Percentiles rank a stretch among this genome's conserved stretches.
Conservation (phyloP, 257 asterid genomes). For the Apocynum venetum region DNA sequence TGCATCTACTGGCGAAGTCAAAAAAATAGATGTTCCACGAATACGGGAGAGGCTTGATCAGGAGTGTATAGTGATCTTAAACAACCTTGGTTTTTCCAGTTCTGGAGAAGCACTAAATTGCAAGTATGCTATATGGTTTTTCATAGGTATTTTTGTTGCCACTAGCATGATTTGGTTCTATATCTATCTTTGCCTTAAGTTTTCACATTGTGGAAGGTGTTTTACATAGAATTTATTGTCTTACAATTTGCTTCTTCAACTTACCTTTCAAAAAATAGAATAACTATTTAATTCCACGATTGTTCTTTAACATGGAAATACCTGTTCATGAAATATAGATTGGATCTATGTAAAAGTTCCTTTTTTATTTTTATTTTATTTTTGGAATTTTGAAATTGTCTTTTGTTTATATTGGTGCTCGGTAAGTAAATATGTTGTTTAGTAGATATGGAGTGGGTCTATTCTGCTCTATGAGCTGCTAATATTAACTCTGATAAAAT, state of each 20-base stretch:
- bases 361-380: background rate
- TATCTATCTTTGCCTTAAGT: background rate
- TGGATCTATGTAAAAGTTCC: background rate
- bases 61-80: slow-evolving; percentile 64
- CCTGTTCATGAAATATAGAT: background rate
- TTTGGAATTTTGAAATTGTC: background rate
- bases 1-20: slow-evolving; percentile 89
- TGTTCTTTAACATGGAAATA: background rate
- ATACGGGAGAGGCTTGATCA: slow-evolving; percentile 79
- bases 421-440: background rate
- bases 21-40: slow-evolving; percentile 84
- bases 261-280: background rate
- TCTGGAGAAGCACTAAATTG: slow-evolving; percentile 94
- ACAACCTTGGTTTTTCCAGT: slow-evolving; percentile 92
- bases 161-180: slow-evolving; percentile 26
- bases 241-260: background rate
- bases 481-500: background rate
- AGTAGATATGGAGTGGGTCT: background rate
- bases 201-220: background rate
- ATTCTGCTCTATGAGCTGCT: background rate
- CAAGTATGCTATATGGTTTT: slow-evolving; percentile 77
- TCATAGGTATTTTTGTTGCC: slow-evolving; percentile 56
- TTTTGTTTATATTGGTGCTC: background rate
- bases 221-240: background rate
- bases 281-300: background rate